Base-by-base conservation (phyloP, 1,284 basidiomycete species). In the Athelia psychrophila region DNA sequence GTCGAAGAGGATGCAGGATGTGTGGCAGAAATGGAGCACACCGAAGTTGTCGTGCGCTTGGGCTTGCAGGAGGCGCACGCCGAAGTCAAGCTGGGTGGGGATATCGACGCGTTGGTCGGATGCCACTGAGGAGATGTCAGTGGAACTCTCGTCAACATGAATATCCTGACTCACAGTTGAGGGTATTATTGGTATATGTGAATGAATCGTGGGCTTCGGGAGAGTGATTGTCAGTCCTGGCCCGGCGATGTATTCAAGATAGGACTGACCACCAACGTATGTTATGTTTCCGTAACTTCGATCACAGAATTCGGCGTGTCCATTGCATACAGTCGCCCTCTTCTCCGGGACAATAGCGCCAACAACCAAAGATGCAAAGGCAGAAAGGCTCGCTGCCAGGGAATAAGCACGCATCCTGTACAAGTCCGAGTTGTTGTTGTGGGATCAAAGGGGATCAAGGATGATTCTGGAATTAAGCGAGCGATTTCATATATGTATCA, bases 21-120 rank as follows among this genome's bases (percentile, higher is more conserved):
- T 84, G 64, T 91, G 88, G 63, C 88, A 91, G 56, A 90, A 83
- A 59, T 82, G 79, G 19, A 88, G 70, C 63, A 63, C 64, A 2
- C 66, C 69, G 42, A 69, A 58, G 24, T 70, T 62, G 49, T 67
- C 71, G 61, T 91, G 88, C 15, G 81, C 72, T 67, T 91, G 88
- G 0, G 84, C 80, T 66, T 93, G 90, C 2, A 93, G 72, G 51
- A 90, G 72, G 12, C 91, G 74, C 27, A 88, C 79, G 10, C 90
- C 91, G 24, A 86, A 78, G 25, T 73, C 69, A 54, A 92, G 71
- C 63, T 88, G 86, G 1, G 71, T 65, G 1, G 78, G 69, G 12
- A 88, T 70, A 57, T 81, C 72, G n/a, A 84, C 75, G 54, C 79
- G 75, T 60, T 87, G 83, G 58, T 81, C 79, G n/a, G 80, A 68